Conservation (phyloP, 305 asterid genomes). For the Fraxinus sp. region DNA sequence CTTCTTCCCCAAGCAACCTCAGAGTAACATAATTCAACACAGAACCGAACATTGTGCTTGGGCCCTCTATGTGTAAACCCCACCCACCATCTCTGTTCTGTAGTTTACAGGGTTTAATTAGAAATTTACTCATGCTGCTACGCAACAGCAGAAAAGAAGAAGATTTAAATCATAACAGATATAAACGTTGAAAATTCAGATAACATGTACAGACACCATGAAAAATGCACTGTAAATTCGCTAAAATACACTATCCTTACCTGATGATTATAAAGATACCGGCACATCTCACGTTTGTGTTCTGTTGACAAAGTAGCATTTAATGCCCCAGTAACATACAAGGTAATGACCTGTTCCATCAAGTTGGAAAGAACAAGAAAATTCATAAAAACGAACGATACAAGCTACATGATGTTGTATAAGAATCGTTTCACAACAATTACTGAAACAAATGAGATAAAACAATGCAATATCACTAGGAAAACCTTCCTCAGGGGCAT, state of each 20-base stretch:
- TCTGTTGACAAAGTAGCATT: conserved; percentile 76
- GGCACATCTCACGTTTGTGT: conserved; percentile 82
- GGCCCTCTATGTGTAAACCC: conserved; percentile 97
- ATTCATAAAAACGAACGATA: neutral
- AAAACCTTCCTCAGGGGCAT: neutral
- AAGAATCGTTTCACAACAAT: neutral
- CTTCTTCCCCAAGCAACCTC: conserved; percentile 93
- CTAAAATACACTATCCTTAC: conserved; percentile 35
- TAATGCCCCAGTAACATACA: conserved; percentile 81
- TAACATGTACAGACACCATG: conserved; percentile 13
- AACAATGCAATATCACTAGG: conserved; percentile 2
- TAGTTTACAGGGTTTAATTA: conserved; percentile 29
- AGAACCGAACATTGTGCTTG: conserved; percentile 93
- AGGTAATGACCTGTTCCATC: conserved; percentile 60
- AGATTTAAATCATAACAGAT: conserved; percentile 21
- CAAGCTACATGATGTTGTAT: neutral
- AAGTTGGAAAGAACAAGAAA: conserved; percentile 17
- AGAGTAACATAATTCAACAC: conserved; percentile 79
- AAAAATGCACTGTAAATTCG: neutral
- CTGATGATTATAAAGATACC: conserved; percentile 97
- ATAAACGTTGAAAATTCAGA: neutral
- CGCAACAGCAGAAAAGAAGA: conserved; percentile 14
- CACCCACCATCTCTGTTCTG: conserved; percentile 96
- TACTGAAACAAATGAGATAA: neutral
- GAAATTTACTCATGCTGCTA: conserved; percentile 19